Evolutionary conservation across 2,329 filamentous ascomycete species (phyloP).

Genomic region (Colletotrichum brevisporum): DNA sequence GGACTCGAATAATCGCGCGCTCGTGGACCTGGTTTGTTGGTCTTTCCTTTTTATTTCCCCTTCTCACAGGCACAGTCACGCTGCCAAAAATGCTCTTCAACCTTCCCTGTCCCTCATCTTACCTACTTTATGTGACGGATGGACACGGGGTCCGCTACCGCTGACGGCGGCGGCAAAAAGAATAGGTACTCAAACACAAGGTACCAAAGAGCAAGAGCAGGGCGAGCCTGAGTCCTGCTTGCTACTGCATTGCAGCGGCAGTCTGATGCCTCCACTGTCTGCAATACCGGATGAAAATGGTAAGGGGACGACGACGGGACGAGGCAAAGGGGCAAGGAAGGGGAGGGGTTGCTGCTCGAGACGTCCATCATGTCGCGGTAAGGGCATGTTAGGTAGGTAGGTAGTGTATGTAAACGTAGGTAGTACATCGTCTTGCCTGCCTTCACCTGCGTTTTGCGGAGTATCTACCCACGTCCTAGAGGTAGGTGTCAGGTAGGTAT

Average conservation of each 20-base stretch:
- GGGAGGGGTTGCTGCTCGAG: too few species aligned
- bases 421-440: constrained; percentile 15
- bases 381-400: not conserved
- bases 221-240: not conserved
- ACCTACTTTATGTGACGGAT: constrained; percentile 13
- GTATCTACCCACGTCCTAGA: not conserved
- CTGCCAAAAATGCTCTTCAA: not conserved
- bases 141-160: constrained; percentile 22
- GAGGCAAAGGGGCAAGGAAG: not conserved
- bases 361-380: constrained; percentile 9
- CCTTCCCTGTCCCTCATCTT: constrained; percentile 27
- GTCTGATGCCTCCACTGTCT: constrained; percentile 9
- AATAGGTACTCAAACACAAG: not conserved
- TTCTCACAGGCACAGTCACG: not conserved
- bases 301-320: not conserved
- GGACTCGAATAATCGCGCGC: constrained; percentile 26
- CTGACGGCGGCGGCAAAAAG: constrained; percentile 17
- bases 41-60: constrained; percentile 1
- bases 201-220: constrained; percentile 3
- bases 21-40: not conserved
- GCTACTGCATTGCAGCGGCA: constrained; percentile 9
- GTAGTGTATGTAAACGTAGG: not conserved
- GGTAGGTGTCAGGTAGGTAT: too few species aligned
- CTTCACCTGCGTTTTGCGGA: constrained; percentile 8
- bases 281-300: constrained; percentile 20